Evolutionary conservation across 805 yeast genomes (phyloP), one percentile per base, ranked within the genome.

Genomic region (Pichia californica): DNA sequence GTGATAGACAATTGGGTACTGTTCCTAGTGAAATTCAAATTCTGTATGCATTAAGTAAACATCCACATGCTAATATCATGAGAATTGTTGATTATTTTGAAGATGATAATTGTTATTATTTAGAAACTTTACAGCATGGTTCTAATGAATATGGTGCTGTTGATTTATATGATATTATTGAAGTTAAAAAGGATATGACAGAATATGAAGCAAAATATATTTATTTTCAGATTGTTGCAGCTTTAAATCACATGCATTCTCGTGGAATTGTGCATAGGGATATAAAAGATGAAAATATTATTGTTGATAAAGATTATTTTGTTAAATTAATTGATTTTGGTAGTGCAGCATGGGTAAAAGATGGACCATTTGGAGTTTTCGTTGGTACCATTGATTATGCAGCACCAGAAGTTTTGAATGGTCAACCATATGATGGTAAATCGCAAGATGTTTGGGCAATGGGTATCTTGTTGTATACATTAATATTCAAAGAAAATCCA

Each of bases 331-430:
- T 91, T 57, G 99, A 91, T 64, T 91, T 88, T 62, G 99, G 99
- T 1, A 83, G 95, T 38, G 95, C 98, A 1, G 96, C 97, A 0
- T 88, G 88, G 61, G 77, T 81, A 18, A 77, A 75, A 51, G 88
- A 83, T 66, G 98, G 97, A 0, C 98, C 98, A 5, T 93, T 91
- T 64, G 96, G 91, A 53, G 96, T 93, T 5, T 91, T 93, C 64
- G 98, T 93, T 2, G 99, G 99, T 3, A 93, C 99, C 0, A 81
- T 93, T 35, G 97, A 93, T 62, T 93, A 91, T 62, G 98, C 98
- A 1, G 95, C 98, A 0, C 99, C 99, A 0, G 99, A 93, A 62
- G 96, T 93, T 0, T 69, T 93, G 29, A 74, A 81, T 40, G 99
- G 98, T 2, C 81, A 80, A 47, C 83, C 89, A 19, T 93, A 91